phyloP scores from a whole-genome alignment of 2,329 filamentous ascomycete species.

The Monosporascus cannonballus region DNA sequence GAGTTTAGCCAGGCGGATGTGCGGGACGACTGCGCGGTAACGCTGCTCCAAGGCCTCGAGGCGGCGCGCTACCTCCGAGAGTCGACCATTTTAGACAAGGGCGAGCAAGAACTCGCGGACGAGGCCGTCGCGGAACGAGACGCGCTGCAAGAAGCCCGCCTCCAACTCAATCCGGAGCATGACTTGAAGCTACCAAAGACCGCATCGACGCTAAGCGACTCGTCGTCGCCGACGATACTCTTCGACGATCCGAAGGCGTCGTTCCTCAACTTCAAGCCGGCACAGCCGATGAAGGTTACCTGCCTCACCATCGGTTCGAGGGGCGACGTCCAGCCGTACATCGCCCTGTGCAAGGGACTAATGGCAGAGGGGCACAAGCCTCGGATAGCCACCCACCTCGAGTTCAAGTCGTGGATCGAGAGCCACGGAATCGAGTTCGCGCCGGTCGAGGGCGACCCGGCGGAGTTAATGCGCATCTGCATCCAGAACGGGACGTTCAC shows the following conservation, averaged over 20 bases:
- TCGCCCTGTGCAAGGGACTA: slow-evolving; percentile 87
- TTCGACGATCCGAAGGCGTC: slow-evolving; percentile 89
- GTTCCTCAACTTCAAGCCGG: slow-evolving; percentile 84
- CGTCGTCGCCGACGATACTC: slow-evolving; percentile 60
- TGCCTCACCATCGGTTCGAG: slow-evolving; percentile 94
- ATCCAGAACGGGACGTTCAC: slow-evolving; percentile 98
- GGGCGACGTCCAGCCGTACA: slow-evolving; percentile 96
- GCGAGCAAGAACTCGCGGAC: slow-evolving; percentile 65
- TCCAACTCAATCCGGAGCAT: slow-evolving; percentile 44
- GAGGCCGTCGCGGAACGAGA: slow-evolving; percentile 75
- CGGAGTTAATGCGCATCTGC: slow-evolving; percentile 90
- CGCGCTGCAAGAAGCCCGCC: slow-evolving; percentile 68
- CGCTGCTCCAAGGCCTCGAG: slow-evolving; percentile 71
- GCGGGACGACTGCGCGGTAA: slow-evolving; percentile 84
- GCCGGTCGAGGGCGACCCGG: slow-evolving; percentile 83
- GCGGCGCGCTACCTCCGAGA: slow-evolving; percentile 64
- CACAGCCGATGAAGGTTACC: slow-evolving; percentile 72
- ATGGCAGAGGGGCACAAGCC: slow-evolving; percentile 80
- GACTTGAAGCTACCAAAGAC: slow-evolving; percentile 44
- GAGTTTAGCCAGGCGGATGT: slow-evolving; percentile 75
- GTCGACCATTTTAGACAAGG: slow-evolving; percentile 58
- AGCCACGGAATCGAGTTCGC: slow-evolving; percentile 92
- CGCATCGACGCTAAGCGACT: slow-evolving; percentile 43
- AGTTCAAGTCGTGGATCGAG: slow-evolving; percentile 85
- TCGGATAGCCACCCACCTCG: slow-evolving; percentile 83